Evolutionary conservation across 768 basidiomycete species (phyloP), one percentile per base, ranked within the genome.

Genomic region (Boletus rubescentipes): DNA sequence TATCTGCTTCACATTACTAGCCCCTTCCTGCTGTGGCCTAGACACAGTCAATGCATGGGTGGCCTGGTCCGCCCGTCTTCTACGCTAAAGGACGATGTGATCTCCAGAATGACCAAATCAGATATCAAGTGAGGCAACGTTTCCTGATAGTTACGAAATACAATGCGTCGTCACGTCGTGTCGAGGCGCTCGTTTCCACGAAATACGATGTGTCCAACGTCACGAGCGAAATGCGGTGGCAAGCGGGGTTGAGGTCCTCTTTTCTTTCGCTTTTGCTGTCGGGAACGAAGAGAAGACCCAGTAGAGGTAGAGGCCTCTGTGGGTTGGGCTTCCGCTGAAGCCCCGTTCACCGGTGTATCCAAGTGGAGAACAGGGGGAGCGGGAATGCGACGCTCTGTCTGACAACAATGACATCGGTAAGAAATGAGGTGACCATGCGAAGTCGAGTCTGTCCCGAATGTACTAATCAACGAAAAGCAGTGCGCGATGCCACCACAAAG

Each of bases 141-240:
- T 46, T 40, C 30, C 15, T 36, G 26, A 45, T 3, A 0, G 8
- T 46, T 11, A 63, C 6, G 56, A 48, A 23, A 18, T n/a, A n/a
- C n/a, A n/a, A n/a, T n/a, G n/a, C n/a, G n/a, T n/a, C n/a, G 14
- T n/a, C 42, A n/a, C 9, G 32, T 18, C 4, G 26, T 32, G 11
- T 58, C 50, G 14, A 84, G 58, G 32, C 62, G 71, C 55, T 85
- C 82, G 60, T 82, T 82, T 29, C 90, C 89, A 44, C 83, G 70
- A 61, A 87, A 85, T 5, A 89, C 70, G 18, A 85, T 76, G 66
- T 92, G 89, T 0, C 87, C 88, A 3, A 74, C 77, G 46, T 81
- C 75, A 29, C 79, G 78, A 46, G 83, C 81, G 64, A 86, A 88
- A 16, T 89, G 72, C 3, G 86, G 88, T 0, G 79, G 78, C 8